Base-by-base conservation (phyloP, 805 yeast species). In the Lipomyces starkeyi region DNA sequence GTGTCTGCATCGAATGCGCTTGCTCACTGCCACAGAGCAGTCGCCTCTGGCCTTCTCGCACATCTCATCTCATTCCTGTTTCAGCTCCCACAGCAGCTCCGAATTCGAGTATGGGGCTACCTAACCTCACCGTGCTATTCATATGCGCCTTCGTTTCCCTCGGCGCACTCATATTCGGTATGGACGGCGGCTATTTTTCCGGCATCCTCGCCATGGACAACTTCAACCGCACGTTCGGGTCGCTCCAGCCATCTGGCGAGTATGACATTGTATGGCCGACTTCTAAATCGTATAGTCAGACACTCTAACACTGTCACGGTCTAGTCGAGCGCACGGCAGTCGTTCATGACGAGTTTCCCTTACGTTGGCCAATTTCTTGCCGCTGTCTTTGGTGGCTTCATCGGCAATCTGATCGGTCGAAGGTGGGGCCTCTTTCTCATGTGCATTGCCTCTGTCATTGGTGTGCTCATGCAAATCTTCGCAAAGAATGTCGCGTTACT, bases 101-200 rank as follows among this genome's bases (percentile, higher is more conserved):
- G 1, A 4, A 13, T 35, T 35, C 13, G 37, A 35, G 27, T 13
- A 49, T 49, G 58, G 58, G 29, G 14, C 29, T 54, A 7, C 58
- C 58, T 20, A 25, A 56, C 40, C 20, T 6, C 43, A 27, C 59
- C 20, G 61, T 60, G 54, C 29, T 63, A 20, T 29, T 59, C 37
- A 25, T 63, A 37, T 40, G 58, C 55, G 55, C 59, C 34, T 63
- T 59, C 43, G 54, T 59, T 25, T 29, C 63, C 56, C 52, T 63
- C 62, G 63, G 58, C 27, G 63, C 63, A 25, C 40, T 59, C 35
- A 63, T 63, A 55, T 63, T 59, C 47, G 66, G 66, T 32, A 55
- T 55, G 25, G 66, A 63, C 47, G 60, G 63, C 14, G 66, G 66
- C 25, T 35, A 58, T 29, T 47, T 63, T 53, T 59, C 63, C 47